Base-by-base conservation (phyloP, 1,139 yeast genomes). In the Scheffersomyces parashehatae region DNA sequence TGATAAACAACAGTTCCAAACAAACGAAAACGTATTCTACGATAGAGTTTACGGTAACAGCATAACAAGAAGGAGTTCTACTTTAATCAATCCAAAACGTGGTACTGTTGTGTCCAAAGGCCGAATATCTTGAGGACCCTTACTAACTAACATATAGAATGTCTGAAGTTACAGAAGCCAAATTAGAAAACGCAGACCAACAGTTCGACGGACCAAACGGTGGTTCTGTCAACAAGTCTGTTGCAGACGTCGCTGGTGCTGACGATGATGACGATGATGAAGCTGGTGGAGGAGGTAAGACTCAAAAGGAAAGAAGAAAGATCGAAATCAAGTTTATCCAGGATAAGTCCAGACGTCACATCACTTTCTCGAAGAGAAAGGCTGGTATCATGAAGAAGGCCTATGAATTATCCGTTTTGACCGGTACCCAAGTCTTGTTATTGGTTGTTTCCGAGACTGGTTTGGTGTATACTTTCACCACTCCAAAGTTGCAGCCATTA, bases 301-400 rank as follows among this genome's bases (percentile, higher is more conserved):
- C 69, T 46, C 81, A 65, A 51, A 82, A 90, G 62, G 98, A 93
- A 69, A 82, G 98, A 70, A 85, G 98, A 71, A 93, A 93, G 70
- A 93, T 93, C 62, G 98, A 93, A 68, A 93, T 93, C 67, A 89
- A 90, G 73, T 93, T 93, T 62, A 93, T 93, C 60, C 96, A 91
- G 69, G 97, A 93, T 68, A 93, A 93, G 71, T 88, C 97, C 29
- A 84, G 98, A 67, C 89, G 99, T 62, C 99, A 93, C 69, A 93
- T 93, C 56, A 93, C 99, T 26, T 93, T 93, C 60, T 88, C 97
- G 42, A 93, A 93, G 73, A 87, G 99, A 68, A 91, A 93, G 70
- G 98, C 97, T 36, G 99, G 99, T 52, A 93, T 93, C 59, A 93
- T 93, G 99, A 93, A 93, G 72, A 93, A 86, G 73, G 99, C 99